Evolutionary conservation across 108 stramenopile species (phyloP).

Genomic region (Phaeodactylum tricornutum): DNA sequence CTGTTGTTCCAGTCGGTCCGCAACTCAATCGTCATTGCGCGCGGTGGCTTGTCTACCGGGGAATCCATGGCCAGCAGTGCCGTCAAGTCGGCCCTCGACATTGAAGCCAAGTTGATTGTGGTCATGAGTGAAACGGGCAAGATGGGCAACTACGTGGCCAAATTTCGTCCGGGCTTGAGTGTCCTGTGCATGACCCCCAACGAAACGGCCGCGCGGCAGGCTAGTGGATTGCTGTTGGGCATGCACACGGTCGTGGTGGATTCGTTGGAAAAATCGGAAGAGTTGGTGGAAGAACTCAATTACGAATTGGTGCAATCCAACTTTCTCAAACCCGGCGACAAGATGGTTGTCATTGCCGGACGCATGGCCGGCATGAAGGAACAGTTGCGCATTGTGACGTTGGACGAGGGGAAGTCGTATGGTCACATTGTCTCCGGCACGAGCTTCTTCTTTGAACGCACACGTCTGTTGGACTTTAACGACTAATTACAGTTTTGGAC

Average conservation of each 20-base stretch:
- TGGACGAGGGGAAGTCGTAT: no score
- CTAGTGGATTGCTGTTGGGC: slow-evolving; percentile 48
- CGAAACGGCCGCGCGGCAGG: slow-evolving; percentile 70
- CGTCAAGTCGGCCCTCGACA: slow-evolving; percentile 89
- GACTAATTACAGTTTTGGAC: no score
- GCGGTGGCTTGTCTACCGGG: slow-evolving; percentile 38
- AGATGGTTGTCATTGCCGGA: slow-evolving; percentile 78
- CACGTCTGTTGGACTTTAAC: no score
- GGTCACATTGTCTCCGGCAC: no score
- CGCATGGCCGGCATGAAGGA: no score
- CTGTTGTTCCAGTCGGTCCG: slow-evolving; percentile 64
- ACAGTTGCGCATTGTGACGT: no score
- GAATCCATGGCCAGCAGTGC: slow-evolving; percentile 89
- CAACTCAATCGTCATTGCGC: slow-evolving; percentile 49
- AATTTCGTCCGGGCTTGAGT: slow-evolving; percentile 88
- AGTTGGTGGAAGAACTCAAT: slow-evolving; percentile 64
- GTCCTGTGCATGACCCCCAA: slow-evolving; percentile 74
- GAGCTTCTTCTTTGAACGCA: no score
- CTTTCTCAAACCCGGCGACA: slow-evolving; percentile 69
- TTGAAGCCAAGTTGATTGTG: slow-evolving; percentile 74
- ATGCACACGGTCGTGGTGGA: slow-evolving; percentile 49
- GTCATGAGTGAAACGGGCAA: slow-evolving; percentile 87
- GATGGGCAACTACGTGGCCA: slow-evolving; percentile 87
- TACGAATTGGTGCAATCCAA: slow-evolving; percentile 50
- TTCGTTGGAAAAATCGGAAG: slow-evolving; percentile 51